Conservation (phyloP, 108 stramenopile genomes). For the Fistulifera solaris region DNA sequence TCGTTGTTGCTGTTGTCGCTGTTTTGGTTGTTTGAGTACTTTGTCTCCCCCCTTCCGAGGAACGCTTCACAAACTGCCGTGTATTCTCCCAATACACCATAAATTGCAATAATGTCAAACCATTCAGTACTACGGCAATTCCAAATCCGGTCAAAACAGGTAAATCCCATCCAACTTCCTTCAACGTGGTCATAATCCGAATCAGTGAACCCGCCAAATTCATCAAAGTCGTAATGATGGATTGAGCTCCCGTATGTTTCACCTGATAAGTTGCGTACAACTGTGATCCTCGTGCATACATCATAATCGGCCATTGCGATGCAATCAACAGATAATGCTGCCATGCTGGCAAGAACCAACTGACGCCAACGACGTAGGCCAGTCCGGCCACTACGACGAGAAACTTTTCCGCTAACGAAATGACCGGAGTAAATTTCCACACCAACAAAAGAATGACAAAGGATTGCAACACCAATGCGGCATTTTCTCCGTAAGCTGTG, state of each 20-base stretch:
- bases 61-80: slow-evolving; percentile 17
- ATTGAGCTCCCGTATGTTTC: slow-evolving; percentile 72
- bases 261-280: slow-evolving; percentile 36
- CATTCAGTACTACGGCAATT: slow-evolving; percentile 37
- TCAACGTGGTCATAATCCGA: slow-evolving; percentile 63
- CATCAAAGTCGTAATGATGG: slow-evolving; percentile 52
- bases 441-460: slow-evolving; percentile 33
- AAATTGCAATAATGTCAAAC: slow-evolving; percentile 47
- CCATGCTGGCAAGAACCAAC: slow-evolving; percentile 38
- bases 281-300: slow-evolving; percentile 55
- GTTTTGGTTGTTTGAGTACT: slow-evolving; percentile 26
- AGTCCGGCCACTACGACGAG: slow-evolving; percentile 21
- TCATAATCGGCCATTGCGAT: slow-evolving; percentile 46
- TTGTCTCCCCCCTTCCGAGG: background rate
- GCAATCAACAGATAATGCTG: slow-evolving; percentile 48
- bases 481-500: slow-evolving; percentile 75
- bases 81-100: slow-evolving; percentile 57
- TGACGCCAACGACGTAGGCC: slow-evolving; percentile 25
- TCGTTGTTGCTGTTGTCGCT: no score
- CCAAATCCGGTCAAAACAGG: slow-evolving; percentile 48
- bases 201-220: slow-evolving; percentile 54
- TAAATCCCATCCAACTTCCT: slow-evolving; percentile 67
- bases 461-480: slow-evolving; percentile 51
- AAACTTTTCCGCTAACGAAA: slow-evolving; percentile 18
- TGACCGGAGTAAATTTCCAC: slow-evolving; percentile 34